These are phyloP conservation scores for Salix udensis DNA, from an alignment of 345 rosid genomes.

Conservation along the genomic window DNA sequence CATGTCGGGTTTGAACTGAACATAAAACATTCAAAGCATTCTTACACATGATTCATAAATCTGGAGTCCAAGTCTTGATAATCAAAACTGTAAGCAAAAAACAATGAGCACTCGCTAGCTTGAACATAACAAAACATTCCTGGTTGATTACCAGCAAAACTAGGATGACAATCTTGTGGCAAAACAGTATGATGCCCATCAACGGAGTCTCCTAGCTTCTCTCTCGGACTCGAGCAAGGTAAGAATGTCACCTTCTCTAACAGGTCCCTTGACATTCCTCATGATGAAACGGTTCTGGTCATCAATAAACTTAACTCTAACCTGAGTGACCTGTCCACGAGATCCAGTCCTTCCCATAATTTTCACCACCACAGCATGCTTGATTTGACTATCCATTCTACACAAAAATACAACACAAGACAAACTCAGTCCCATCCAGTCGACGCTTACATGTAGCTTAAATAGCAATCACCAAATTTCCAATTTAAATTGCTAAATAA, in stretches of 20 bases:
- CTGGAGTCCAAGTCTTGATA: not conserved
- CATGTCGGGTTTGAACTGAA: not conserved
- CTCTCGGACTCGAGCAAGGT: constrained; percentile 18
- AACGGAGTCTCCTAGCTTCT: constrained; percentile 22
- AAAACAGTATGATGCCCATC: not conserved
- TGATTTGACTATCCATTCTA: constrained; percentile 4
- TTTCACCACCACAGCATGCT: constrained; percentile 16
- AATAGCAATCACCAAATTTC: not conserved
- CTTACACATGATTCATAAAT: not conserved
- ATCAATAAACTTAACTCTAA: constrained; percentile 15
- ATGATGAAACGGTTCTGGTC: constrained; percentile 12
- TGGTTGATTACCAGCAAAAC: not conserved
- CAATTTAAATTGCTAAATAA: not conserved
- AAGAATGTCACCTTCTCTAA: constrained; percentile 17
- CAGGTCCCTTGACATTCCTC: constrained; percentile 21
- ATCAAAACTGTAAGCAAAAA: not conserved
- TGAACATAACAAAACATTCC: not conserved
- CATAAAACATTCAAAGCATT: not conserved
- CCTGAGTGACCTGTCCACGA: constrained; percentile 21
- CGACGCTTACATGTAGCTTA: not conserved
- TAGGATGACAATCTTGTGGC: not conserved
- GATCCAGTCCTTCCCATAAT: constrained; percentile 20
- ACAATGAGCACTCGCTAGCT: not conserved
- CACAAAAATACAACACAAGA: not conserved
- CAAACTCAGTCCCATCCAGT: not conserved